These are phyloP conservation scores for Pseudogymnoascus sp. DNA, from an alignment of 2,329 filamentous ascomycete genomes.

Conservation along the genomic window DNA sequence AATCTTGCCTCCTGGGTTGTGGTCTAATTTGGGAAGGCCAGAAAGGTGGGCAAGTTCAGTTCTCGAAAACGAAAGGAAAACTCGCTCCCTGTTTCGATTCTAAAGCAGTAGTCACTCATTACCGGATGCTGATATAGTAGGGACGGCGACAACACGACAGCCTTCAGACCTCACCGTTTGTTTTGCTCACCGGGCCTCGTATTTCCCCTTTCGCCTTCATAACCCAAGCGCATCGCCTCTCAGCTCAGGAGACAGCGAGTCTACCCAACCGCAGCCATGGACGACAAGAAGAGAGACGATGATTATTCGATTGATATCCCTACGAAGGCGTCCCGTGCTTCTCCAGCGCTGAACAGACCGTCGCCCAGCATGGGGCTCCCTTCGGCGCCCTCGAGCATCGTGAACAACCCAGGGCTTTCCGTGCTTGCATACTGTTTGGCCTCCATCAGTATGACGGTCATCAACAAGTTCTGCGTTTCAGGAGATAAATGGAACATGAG, in stretches of 20 bases:
- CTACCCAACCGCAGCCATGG: conserved; percentile 48
- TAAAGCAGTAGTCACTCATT: neutral
- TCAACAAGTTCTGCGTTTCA: conserved; percentile 97
- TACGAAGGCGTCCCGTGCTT: conserved; percentile 43
- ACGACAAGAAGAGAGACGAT: conserved; percentile 80
- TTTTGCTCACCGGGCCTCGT: neutral
- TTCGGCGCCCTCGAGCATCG: conserved; percentile 35
- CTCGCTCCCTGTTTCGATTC: neutral
- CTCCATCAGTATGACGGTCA: conserved; percentile 99
- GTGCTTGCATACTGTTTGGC: conserved; percentile 87
- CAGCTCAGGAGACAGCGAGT: conserved; percentile 4
- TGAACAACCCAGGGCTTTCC: conserved; percentile 71
- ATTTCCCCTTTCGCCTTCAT: neutral
- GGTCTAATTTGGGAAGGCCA: conserved; percentile 6
- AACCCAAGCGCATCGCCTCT: neutral
- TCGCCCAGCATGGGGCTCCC: conserved; percentile 34
- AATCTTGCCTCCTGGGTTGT: conserved; percentile 9
- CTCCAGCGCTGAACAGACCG: conserved; percentile 28
- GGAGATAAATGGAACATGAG: conserved; percentile 90
- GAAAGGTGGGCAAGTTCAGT: conserved; percentile 3
- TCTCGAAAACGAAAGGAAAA: conserved; percentile 6
- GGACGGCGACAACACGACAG: neutral
- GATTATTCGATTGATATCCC: conserved; percentile 68
- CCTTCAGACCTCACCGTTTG: conserved; percentile 6
- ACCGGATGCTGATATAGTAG: neutral